Conservation (phyloP, 2,329 filamentous ascomycete species). For the Pestalotiopsis sp. region DNA sequence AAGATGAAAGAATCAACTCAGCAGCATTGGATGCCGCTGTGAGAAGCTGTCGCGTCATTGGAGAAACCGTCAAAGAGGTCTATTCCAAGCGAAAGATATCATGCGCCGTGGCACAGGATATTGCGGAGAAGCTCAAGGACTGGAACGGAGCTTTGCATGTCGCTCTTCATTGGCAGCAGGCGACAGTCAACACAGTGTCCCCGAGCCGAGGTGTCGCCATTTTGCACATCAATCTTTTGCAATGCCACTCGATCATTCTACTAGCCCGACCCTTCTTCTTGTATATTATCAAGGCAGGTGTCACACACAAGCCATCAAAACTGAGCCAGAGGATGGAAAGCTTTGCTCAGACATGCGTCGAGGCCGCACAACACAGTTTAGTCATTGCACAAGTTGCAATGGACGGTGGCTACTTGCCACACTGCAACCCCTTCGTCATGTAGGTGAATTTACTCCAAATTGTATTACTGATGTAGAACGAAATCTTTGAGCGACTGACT, state of each 20-base stretch:
- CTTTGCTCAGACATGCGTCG: conserved; percentile 54
- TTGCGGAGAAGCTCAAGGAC: conserved; percentile 53
- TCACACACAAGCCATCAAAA: conserved; percentile 29
- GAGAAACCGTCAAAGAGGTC: conserved; percentile 59
- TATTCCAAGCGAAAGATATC: conserved; percentile 64
- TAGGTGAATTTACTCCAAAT: conserved; percentile 35
- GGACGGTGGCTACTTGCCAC: conserved; percentile 47
- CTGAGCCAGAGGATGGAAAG: conserved; percentile 41
- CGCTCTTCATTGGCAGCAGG: conserved; percentile 53
- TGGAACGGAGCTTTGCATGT: conserved; percentile 54
- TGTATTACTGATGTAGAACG: background rate
- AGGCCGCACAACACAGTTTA: conserved; percentile 53
- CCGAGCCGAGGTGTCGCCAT: conserved; percentile 59
- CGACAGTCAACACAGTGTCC: conserved; percentile 40
- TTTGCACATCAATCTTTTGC: conserved; percentile 64
- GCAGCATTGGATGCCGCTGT: conserved; percentile 56
- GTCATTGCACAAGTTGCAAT: conserved; percentile 47
- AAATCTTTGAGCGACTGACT: background rate
- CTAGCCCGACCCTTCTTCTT: conserved; percentile 68
- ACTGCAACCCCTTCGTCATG: conserved; percentile 60
- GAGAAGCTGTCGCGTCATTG: conserved; percentile 59
- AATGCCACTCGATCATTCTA: conserved; percentile 65
- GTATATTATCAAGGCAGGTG: conserved; percentile 50
- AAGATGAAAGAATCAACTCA: conserved; percentile 29
- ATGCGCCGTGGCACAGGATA: conserved; percentile 57